phyloP scores from a whole-genome alignment of 2,329 filamentous ascomycete genomes.

The Daldinia eschscholtzii region DNA sequence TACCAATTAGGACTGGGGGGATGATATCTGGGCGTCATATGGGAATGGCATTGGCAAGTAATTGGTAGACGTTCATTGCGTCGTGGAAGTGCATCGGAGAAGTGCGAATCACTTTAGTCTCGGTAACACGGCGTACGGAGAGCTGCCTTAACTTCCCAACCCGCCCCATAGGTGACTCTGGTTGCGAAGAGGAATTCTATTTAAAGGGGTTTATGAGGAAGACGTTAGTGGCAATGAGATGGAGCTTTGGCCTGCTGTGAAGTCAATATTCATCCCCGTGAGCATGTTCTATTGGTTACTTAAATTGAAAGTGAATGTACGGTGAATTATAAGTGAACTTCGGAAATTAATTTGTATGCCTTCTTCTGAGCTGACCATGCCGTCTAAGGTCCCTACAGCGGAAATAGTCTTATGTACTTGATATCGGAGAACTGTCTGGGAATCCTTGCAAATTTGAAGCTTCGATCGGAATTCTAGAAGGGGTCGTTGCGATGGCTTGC shows the following conservation, averaged over 20 bases:
- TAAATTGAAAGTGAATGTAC: not conserved
- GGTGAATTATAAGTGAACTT: not conserved
- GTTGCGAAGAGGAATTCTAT: not conserved
- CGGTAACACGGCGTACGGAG: slow-evolving; percentile 45
- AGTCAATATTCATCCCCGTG: not conserved
- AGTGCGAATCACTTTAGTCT: slow-evolving; percentile 34
- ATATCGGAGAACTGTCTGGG: slow-evolving; percentile 19
- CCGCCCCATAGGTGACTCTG: not conserved
- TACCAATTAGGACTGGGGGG: not conserved
- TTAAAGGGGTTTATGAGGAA: not conserved
- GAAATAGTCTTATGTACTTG: slow-evolving; percentile 2
- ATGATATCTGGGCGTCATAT: slow-evolving; percentile 12
- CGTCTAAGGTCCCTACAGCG: not conserved
- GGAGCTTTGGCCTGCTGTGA: slow-evolving; percentile 6
- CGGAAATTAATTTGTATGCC: not conserved
- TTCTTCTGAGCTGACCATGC: not conserved
- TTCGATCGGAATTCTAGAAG: slow-evolving; percentile 51
- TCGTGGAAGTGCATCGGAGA: slow-evolving; percentile 26
- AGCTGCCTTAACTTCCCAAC: slow-evolving; percentile 41
- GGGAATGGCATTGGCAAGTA: slow-evolving; percentile 14
- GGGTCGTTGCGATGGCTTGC: slow-evolving; percentile 35
- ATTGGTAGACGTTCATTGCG: slow-evolving; percentile 13
- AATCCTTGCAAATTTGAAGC: slow-evolving; percentile 39
- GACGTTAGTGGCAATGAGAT: slow-evolving; percentile 1
- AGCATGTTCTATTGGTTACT: not conserved